Evolutionary conservation across 2,329 filamentous ascomycete species (phyloP), one percentile per base, ranked within the genome.

Genomic region (Cordyceps cateniannulata): DNA sequence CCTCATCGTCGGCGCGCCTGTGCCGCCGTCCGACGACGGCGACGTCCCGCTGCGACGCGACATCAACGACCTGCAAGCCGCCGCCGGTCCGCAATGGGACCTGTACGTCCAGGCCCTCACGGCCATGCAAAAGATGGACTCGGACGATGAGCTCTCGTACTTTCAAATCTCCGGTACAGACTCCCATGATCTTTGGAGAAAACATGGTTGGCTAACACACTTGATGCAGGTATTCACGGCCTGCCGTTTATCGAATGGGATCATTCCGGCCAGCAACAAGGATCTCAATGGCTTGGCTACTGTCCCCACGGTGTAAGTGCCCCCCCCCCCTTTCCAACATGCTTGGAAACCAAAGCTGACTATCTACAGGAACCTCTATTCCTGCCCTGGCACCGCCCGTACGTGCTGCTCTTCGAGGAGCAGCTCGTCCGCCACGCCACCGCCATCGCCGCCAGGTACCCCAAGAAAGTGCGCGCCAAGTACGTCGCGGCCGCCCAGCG

Each of bases 401-500:
- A 79, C 62, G 64, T 82, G 48, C 72, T 74, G 2, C 69, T 82
- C 2, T 80, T 74, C 57, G 80, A 83, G 78, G 79, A 82, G 77
- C 65, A 72, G 10, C 69, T 82, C 3, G 75, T 75, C 9, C 62
- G 67, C 1, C 71, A 77, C 44, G 74, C 75, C 44, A 71, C 73
- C 62, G 64, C 67, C 14, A 74, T 80, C 27, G 78, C 79, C n/a
- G 65, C 63, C 10, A 63, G 69, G 49, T 80, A 79, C 63, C 68
- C 65, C 10, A 65, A 40, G 63, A 67, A 5, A 60, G 69, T 32
- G 62, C 68, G 38, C 62, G 65, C 14, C 54, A 61, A 42, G 12
- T 79, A 79, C 65, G 61, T 65, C 10, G 65, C 69, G 2, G 76
- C 77, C 3, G 77, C 76, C 1, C 66, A 76, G 40, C 68, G 66